Base-by-base conservation (phyloP, 345 rosid genomes). In the Adansonia digitata region DNA sequence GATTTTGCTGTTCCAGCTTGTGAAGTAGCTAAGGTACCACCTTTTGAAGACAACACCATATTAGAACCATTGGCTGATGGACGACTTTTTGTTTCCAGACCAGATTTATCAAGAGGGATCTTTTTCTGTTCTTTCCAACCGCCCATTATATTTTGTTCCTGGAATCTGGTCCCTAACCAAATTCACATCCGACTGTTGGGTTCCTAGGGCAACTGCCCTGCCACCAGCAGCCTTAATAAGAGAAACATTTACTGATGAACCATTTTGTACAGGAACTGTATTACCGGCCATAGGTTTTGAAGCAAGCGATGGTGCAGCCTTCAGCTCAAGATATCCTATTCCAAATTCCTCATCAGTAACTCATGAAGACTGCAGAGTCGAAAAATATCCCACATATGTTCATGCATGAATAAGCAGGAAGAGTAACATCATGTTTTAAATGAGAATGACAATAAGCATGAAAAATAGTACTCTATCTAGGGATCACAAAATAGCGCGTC, bases 261-360 rank as follows among this genome's bases (percentile, higher is more conserved):
- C 92, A 69, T 83, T 90, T 66, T 88, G 90, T 26, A 81, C 82
- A 51, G 85, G 61, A 51, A 77, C 77, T 57, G 73, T 34, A 72
- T 76, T 85, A 73, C 84, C 71, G 71, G 86, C 73, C 31, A 81
- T 43, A 78, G 90, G 84, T 84, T 88, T 93, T 62, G 90, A 75
- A 69, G 88, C 84, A 64, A 84, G 80, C 10, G 91, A 76, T 57
- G 91, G 87, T 75, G 88, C 88, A 73, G 94, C 89, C 83, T 90
- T 96, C 64, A 90, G 81, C 75, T 96, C 98, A 70, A 96, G 90
- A 81, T 88, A 93, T 79, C 99, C 99, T 98, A 92, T 92, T 79
- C 97, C 95, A 86, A 93, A 96, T 83, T 96, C 99, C 83, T 96
- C 99, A 81, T 96, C 99, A 0, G 99, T 93, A 53, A 96, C 95